phyloP scores from a whole-genome alignment of 768 basidiomycete species.

The Strobilomyces echinocephalus region DNA sequence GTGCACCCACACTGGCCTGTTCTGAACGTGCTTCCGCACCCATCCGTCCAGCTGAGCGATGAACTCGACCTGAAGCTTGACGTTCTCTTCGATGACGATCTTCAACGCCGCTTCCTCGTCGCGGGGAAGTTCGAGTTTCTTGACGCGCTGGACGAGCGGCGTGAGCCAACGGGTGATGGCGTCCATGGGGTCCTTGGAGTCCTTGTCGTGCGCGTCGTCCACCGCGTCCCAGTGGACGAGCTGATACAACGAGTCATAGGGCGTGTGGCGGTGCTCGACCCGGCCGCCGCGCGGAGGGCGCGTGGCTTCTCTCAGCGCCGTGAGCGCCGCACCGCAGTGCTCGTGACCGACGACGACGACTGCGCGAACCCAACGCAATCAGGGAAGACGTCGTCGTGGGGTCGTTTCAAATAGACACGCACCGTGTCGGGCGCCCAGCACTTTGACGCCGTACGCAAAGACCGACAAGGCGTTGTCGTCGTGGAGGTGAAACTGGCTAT shows the following conservation, averaged over 20 bases:
- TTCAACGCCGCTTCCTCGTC: constrained; percentile 28
- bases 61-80: constrained; percentile 38
- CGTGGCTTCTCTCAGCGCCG: constrained; percentile 26
- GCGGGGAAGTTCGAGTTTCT: constrained; percentile 33
- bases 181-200: constrained; percentile 33
- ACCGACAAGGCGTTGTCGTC: constrained; percentile 71
- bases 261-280: constrained; percentile 5
- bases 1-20: too few relatives aligned
- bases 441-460: constrained; percentile 65
- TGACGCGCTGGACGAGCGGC: constrained; percentile 55
- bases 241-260: constrained; percentile 18
- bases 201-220: constrained; percentile 11
- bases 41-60: not conserved
- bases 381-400: not conserved
- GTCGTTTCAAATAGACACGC: constrained; percentile 28
- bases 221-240: constrained; percentile 21
- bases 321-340: constrained; percentile 70
- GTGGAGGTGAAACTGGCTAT: constrained; percentile 63
- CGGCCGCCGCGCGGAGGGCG: not conserved
- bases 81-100: constrained; percentile 50
- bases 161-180: constrained; percentile 68
- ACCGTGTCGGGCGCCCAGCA: constrained; percentile 71
- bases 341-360: constrained; percentile 81
- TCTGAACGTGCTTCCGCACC: constrained; percentile 51
- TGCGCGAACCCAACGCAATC: constrained; percentile 21